Percentiles rank a stretch among this genome's conserved stretches.
Evolutionary conservation across 2,329 filamentous ascomycete genomes (phyloP).

Genomic region (Ophiostoma ulmi): DNA sequence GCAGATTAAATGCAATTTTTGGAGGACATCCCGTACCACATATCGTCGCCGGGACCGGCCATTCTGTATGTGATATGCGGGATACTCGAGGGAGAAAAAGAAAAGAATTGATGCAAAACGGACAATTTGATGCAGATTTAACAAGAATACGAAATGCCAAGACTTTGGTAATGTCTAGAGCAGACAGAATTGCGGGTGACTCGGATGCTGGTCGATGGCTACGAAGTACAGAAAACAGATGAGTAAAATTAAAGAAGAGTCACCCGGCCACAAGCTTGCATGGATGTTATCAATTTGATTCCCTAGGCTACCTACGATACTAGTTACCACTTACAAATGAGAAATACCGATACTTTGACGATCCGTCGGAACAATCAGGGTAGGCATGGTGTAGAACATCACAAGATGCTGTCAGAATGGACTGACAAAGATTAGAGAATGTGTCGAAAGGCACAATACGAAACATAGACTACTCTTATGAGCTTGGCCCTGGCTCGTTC

Average conservation of each 20-base stretch:
- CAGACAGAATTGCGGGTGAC: not conserved
- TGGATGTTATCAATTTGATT: not conserved
- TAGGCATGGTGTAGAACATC: not conserved
- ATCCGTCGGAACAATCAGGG: not conserved
- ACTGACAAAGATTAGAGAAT: not conserved
- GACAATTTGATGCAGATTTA: too few species aligned
- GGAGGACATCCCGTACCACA: not conserved
- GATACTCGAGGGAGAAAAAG: not conserved
- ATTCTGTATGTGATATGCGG: not conserved
- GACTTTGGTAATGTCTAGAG: not conserved
- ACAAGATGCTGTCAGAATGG: not conserved
- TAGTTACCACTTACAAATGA: not conserved
- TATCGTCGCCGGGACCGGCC: not conserved
- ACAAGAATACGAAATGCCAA: slow-evolving; percentile 7
- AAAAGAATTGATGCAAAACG: not conserved
- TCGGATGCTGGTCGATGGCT: not conserved
- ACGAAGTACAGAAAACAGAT: not conserved
- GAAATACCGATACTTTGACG: not conserved
- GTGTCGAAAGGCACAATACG: not conserved
- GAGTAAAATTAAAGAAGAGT: not conserved
- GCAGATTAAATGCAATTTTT: not conserved
- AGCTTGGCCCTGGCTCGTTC: not conserved
- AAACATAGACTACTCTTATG: not conserved
- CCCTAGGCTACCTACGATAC: not conserved
- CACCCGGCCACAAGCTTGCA: slow-evolving; percentile 5